These are phyloP conservation scores for Fusarium nodosum DNA, from an alignment of 2,329 filamentous ascomycete species.

Conservation along the genomic window DNA sequence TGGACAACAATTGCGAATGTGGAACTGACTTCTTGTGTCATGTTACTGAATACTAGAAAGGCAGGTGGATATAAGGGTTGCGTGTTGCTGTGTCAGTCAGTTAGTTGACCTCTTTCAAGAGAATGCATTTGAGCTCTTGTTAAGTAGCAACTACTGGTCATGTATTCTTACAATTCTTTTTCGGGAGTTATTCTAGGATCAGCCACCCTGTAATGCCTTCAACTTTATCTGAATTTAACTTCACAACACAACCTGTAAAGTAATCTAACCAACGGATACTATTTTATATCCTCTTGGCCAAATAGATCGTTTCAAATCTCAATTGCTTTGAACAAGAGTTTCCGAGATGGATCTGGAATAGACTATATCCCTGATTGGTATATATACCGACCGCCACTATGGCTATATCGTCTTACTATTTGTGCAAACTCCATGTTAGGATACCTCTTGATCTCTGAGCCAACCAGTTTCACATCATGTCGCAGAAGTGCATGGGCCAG, in stretches of 20 bases:
- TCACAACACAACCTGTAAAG: no score
- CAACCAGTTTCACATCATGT: background rate
- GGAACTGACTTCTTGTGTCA: background rate
- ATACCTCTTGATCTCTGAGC: background rate
- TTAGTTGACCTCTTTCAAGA: background rate
- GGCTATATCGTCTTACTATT: background rate
- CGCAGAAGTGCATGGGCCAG: background rate
- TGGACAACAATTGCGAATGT: background rate
- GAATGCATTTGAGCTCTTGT: background rate
- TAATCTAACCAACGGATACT: no score
- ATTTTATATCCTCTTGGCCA: no score
- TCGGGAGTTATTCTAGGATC: no score
- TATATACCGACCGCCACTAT: background rate
- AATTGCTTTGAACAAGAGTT: background rate
- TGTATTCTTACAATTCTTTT: background rate
- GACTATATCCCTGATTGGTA: background rate
- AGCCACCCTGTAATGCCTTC: no score
- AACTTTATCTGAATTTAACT: no score
- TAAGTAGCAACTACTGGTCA: background rate
- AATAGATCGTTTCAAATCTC: background rate
- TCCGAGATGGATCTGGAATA: background rate
- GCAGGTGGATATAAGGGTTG: background rate
- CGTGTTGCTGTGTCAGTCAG: background rate
- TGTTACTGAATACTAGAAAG: background rate
- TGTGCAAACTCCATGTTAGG: background rate